Evolutionary conservation across 345 rosid genomes (phyloP), one percentile per base, ranked within the genome.

Genomic region (Ceriops zippeliana): DNA sequence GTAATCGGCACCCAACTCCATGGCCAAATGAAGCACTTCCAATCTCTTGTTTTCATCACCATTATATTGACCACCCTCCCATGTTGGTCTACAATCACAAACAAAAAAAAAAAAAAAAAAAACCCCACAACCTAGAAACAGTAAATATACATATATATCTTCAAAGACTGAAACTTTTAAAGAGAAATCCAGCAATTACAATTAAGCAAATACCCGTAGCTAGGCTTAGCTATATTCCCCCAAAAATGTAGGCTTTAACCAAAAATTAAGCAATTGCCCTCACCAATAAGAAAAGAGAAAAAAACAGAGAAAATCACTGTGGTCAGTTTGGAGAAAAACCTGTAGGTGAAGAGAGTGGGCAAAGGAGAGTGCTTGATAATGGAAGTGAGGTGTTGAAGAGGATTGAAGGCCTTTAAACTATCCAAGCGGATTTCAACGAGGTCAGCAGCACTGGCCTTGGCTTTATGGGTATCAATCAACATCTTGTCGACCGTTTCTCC

Each of bases 1-100:
- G 71, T 88, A 93, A 80, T 91, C 95, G 74, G 98, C 98, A 77
- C 97, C 98, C 54, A 89, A 60, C 69, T 91, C 96, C 92, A 89
- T 86, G 56, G 98, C 98, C 70, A 89, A 71, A 46, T 79, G 82
- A 63, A 91, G 95, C 21, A 79, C 91, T 63, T 86, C 90, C 64
- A 74, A 74, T 21, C 97, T 73, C 74, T 82, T 30, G 4, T 78
- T 84, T 70, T 93, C 98, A 72, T 88, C 97, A 61, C 96, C 98
- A 54, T 77, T 95, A 72, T 93, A 91, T 24, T 80, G 84, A 60
- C 98, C 98, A 52, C 96, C 98, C 79, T 93, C 97, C 97, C 98
- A 91, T 68, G 68, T 86, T 60, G 96, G 97, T 72, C 98, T 93
- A 77, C 0, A 74, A 13, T 42, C 49, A 13, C 17, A 42, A 5